Evolutionary conservation across 768 basidiomycete genomes (phyloP).

Genomic region (Porpolomopsis calyptriformis): DNA sequence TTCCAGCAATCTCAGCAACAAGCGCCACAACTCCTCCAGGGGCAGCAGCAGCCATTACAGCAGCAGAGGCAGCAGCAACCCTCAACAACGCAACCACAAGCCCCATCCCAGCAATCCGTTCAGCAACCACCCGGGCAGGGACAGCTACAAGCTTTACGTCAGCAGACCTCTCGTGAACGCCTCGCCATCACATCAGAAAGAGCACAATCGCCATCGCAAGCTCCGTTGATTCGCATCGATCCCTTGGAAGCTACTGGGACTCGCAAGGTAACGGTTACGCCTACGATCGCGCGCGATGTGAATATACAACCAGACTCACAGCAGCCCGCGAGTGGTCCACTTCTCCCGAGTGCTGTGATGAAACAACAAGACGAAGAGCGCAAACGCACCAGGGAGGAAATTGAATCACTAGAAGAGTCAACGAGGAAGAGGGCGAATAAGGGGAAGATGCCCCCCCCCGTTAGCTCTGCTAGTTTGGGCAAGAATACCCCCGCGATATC

Average conservation of each 20-base stretch:
- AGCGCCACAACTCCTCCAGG: constrained; percentile 23
- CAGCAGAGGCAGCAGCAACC: constrained; percentile 21
- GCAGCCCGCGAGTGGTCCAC: constrained; percentile 13
- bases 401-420: constrained; percentile 32
- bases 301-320: constrained; percentile 14
- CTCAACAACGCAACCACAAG: constrained; percentile 7
- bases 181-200: constrained; percentile 19
- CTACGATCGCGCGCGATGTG: constrained; percentile 57
- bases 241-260: constrained; percentile 65
- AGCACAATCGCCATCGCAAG: constrained; percentile 14
- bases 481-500: constrained; percentile 14
- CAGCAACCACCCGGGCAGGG: background rate
- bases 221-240: constrained; percentile 36
- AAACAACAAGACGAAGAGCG: constrained; percentile 43
- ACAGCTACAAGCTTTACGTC: constrained; percentile 24
- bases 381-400: constrained; percentile 43
- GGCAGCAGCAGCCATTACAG: constrained; percentile 19
- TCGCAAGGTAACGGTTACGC: constrained; percentile 67
- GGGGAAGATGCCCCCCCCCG: constrained; percentile 38
- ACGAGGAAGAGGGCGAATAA: constrained; percentile 38
- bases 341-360: constrained; percentile 30
- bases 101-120: background rate
- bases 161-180: constrained; percentile 40
- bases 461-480: constrained; percentile 30
- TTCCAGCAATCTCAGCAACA: constrained; percentile 22